Conservation (phyloP, 768 basidiomycete genomes). For the Pisolithus sp. region DNA sequence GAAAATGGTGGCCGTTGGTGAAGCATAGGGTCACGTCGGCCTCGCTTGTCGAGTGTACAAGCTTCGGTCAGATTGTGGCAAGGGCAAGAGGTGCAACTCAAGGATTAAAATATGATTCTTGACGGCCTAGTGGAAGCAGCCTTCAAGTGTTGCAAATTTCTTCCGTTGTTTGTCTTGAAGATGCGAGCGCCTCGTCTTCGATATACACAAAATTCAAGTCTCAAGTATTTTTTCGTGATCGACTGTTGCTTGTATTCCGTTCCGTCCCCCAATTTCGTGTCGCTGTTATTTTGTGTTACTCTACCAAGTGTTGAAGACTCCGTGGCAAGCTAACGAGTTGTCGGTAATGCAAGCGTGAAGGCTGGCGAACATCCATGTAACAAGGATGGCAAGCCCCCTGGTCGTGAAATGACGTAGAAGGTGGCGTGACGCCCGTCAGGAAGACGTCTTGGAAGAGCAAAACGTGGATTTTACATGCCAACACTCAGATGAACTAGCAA, state of each 20-base stretch:
- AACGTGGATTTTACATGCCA: neutral
- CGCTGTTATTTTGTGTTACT: slow-evolving; percentile 43
- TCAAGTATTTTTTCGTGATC: slow-evolving; percentile 57
- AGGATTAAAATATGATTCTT: slow-evolving; percentile 34
- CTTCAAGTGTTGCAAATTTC: slow-evolving; percentile 46
- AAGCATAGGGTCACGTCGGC: slow-evolving; percentile 24
- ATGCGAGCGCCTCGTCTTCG: slow-evolving; percentile 42
- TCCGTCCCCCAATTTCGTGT: slow-evolving; percentile 31
- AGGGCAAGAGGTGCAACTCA: slow-evolving; percentile 38
- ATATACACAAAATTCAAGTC: slow-evolving; percentile 59
- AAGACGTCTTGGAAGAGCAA: neutral
- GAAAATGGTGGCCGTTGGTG: slow-evolving; percentile 56
- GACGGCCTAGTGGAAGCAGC: slow-evolving; percentile 31
- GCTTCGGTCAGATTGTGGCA: slow-evolving; percentile 23
- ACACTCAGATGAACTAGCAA: neutral
- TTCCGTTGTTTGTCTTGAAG: slow-evolving; percentile 43
- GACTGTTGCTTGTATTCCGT: slow-evolving; percentile 40
- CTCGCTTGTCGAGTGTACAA: slow-evolving; percentile 20
- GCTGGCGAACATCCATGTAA: slow-evolving; percentile 16
- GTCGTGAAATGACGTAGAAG: slow-evolving; percentile 5
- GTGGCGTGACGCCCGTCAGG: neutral
- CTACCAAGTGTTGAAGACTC: slow-evolving; percentile 35
- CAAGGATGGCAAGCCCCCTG: slow-evolving; percentile 9
- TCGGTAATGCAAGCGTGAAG: slow-evolving; percentile 34
- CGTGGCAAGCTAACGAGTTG: slow-evolving; percentile 32